Evolutionary conservation across 345 rosid species (phyloP).

Genomic region (Tarenaya hassleriana): DNA sequence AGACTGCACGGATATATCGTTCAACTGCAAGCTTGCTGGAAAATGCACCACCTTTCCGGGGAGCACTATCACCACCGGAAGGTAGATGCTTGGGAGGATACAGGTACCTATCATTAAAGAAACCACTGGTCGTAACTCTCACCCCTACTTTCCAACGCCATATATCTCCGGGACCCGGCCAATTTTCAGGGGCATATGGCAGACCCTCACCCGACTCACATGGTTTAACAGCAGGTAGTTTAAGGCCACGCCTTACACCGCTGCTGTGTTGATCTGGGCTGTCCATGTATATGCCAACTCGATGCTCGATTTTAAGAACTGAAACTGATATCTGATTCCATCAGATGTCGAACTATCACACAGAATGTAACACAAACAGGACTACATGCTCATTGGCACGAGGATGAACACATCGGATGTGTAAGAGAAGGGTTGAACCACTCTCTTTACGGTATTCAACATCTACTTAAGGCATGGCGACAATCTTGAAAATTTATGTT

Average conservation of each 20-base stretch:
- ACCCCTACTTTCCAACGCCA: slow-evolving; percentile 71
- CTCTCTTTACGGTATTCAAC: too few species aligned
- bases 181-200: slow-evolving; percentile 66
- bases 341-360: slow-evolving; percentile 1
- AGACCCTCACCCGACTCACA: slow-evolving; percentile 50
- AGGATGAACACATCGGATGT: background rate
- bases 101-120: slow-evolving; percentile 51
- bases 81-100: slow-evolving; percentile 53
- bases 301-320: slow-evolving; percentile 2
- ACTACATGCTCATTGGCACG: background rate
- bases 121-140: slow-evolving; percentile 33
- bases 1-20: slow-evolving; percentile 32
- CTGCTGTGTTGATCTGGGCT: slow-evolving; percentile 28
- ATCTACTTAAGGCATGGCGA: too few species aligned
- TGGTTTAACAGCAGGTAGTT: slow-evolving; percentile 37
- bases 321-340: slow-evolving; percentile 14
- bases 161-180: slow-evolving; percentile 58
- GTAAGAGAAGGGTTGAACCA: too few species aligned
- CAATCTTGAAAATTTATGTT: too few species aligned
- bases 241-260: slow-evolving; percentile 15
- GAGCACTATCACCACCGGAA: background rate
- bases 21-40: slow-evolving; percentile 49
- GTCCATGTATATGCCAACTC: slow-evolving; percentile 27
- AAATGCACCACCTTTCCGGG: slow-evolving; percentile 6
- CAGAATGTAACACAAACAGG: slow-evolving; percentile 1